Percentiles rank a stretch among this genome's conserved stretches.
Conservation (phyloP, 768 basidiomycete species). For the Dentipellis sp. region DNA sequence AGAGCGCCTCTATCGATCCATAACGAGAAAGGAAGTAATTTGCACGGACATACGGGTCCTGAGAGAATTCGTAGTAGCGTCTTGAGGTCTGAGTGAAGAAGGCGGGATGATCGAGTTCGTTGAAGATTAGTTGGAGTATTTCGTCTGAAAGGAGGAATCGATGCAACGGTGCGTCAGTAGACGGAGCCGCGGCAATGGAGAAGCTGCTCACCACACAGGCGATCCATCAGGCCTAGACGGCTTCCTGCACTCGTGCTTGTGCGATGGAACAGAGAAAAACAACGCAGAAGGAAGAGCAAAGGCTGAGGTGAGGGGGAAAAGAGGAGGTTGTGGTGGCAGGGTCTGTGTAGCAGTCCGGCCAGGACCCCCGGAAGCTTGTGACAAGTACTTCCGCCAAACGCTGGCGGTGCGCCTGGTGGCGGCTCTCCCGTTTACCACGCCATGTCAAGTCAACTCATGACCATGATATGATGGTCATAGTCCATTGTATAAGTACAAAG, state of each 20-base stretch:
- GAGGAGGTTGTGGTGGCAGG: background rate
- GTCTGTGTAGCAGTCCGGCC: no score
- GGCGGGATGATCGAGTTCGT: slow-evolving; percentile 58
- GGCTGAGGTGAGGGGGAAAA: background rate
- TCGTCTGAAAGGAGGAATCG: slow-evolving; percentile 32
- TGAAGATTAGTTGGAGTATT: slow-evolving; percentile 65
- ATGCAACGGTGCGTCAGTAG: background rate
- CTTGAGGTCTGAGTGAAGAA: slow-evolving; percentile 47
- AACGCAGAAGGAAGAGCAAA: slow-evolving; percentile 1
- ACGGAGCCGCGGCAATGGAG: slow-evolving; percentile 3
- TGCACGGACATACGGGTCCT: slow-evolving; percentile 68
- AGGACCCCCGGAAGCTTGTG: no score
- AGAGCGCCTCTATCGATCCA: slow-evolving; percentile 62
- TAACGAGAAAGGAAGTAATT: slow-evolving; percentile 71
- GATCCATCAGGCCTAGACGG: slow-evolving; percentile 11
- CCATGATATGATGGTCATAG: no score
- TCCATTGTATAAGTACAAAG: no score
- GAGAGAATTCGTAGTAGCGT: slow-evolving; percentile 53
- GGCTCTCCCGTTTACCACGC: no score
- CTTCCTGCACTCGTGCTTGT: background rate
- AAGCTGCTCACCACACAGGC: slow-evolving; percentile 13
- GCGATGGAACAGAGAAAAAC: background rate
- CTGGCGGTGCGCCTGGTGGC: no score
- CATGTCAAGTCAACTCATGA: no score
- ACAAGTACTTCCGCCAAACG: background rate